Conservation (phyloP, 208 protist genomes). For the Balamuthia mandrillaris region DNA sequence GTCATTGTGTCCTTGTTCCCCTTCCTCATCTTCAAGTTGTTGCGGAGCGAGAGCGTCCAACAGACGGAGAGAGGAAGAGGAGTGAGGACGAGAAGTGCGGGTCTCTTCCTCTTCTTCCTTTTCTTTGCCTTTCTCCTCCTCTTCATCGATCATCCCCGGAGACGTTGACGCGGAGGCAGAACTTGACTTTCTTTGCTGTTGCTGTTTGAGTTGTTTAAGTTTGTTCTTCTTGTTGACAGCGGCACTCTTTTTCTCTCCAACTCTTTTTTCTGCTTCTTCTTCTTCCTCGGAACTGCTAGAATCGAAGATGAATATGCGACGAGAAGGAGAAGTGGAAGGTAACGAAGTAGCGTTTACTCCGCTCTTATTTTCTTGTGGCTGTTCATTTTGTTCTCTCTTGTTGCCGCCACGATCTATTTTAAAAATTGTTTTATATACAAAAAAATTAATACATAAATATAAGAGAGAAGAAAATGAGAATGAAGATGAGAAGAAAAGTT, state of each 20-base stretch:
- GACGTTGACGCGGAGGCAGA: too few relatives aligned
- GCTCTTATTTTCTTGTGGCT: not conserved
- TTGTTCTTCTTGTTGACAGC: not conserved
- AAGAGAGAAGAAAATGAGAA: not conserved
- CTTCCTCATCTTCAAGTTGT: not conserved
- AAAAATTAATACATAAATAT: not conserved
- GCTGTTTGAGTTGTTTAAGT: not conserved
- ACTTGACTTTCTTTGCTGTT: too few relatives aligned
- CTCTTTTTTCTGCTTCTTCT: not conserved
- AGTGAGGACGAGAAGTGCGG: not conserved
- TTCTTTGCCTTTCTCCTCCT: conserved; percentile 4
- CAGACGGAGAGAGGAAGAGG: not conserved
- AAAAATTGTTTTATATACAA: not conserved
- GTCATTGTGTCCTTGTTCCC: not conserved
- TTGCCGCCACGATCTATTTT: not conserved
- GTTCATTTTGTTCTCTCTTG: not conserved
- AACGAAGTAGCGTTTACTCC: too few relatives aligned
- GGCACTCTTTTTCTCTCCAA: not conserved
- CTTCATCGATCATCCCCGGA: not conserved
- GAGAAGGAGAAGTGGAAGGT: too few relatives aligned
- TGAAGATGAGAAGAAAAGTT: too few relatives aligned
- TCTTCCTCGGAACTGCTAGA: not conserved
- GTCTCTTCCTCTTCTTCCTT: not conserved
- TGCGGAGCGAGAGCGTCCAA: not conserved
- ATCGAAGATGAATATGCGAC: conserved; percentile 1